Evolutionary conservation across 768 basidiomycete species (phyloP).

Genomic region (Tephrocybe sp.): DNA sequence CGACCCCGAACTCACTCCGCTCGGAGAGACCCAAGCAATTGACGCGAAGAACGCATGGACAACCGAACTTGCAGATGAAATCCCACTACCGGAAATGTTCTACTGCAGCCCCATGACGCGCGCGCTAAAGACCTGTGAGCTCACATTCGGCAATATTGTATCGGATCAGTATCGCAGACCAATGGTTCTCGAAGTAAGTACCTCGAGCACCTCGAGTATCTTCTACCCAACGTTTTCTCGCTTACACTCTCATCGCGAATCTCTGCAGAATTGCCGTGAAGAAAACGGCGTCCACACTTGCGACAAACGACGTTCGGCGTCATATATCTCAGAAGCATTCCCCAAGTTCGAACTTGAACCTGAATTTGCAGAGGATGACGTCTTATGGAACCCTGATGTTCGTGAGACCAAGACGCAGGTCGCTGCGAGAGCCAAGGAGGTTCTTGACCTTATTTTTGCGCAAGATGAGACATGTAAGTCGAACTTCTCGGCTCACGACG

Average conservation of each 20-base stretch:
- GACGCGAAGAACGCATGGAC: conserved; percentile 45
- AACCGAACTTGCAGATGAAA: conserved; percentile 36
- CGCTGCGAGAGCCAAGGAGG: conserved; percentile 43
- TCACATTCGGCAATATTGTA: conserved; percentile 45
- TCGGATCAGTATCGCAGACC: conserved; percentile 18
- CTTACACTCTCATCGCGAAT: not conserved
- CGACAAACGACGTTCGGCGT: conserved; percentile 54
- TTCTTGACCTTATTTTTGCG: conserved; percentile 57
- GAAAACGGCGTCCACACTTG: conserved; percentile 69
- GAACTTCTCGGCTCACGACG: conserved; percentile 2
- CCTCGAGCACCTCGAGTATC: too few relatives aligned
- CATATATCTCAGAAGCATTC: conserved; percentile 47
- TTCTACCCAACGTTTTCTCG: not conserved
- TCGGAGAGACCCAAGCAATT: conserved; percentile 57
- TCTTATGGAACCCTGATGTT: conserved; percentile 51
- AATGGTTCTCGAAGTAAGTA: conserved; percentile 53
- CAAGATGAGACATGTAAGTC: conserved; percentile 46
- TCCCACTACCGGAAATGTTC: conserved; percentile 53
- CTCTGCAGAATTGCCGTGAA: conserved; percentile 61
- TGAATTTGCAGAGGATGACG: conserved; percentile 62
- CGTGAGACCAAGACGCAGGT: conserved; percentile 52
- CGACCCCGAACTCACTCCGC: conserved; percentile 59
- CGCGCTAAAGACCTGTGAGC: conserved; percentile 54
- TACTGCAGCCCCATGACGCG: conserved; percentile 67
- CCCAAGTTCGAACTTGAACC: conserved; percentile 54